phyloP scores from a whole-genome alignment of 805 yeast genomes.

The Ogataea ganodermae region DNA sequence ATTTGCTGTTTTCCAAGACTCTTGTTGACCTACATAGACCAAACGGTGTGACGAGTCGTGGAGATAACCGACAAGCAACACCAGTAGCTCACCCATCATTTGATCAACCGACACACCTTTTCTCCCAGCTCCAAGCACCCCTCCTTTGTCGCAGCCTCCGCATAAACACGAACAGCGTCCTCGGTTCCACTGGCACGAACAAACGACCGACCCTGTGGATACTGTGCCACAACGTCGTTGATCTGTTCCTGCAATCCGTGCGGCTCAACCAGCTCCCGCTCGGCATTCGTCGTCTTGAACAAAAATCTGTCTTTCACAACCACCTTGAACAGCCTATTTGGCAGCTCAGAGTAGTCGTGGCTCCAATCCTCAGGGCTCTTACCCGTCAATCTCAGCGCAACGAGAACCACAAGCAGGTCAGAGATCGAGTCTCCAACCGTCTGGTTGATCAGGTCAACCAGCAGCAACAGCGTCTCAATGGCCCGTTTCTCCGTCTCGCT shows the following conservation, averaged over 20 bases:
- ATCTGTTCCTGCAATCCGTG: constrained; percentile 73
- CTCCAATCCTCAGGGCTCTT: constrained; percentile 71
- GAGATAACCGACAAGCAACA: no score
- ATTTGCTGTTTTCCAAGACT: no score
- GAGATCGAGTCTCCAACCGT: constrained; percentile 98
- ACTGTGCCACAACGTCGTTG: constrained; percentile 61
- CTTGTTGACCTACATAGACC: no score
- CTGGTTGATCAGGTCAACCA: constrained; percentile 82
- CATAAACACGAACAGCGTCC: constrained; percentile 94
- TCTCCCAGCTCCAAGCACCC: constrained; percentile 50
- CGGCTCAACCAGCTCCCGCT: constrained; percentile 77
- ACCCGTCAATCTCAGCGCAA: constrained; percentile 52
- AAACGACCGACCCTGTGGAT: constrained; percentile 73
- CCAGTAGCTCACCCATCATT: no score
- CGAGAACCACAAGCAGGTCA: constrained; percentile 79
- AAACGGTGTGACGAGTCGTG: no score
- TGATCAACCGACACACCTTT: constrained; percentile 41
- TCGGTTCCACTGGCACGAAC: constrained; percentile 98
- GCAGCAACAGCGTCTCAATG: constrained; percentile 53
- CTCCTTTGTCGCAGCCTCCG: constrained; percentile 68
- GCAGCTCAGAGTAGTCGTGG: constrained; percentile 74
- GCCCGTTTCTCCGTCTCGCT: constrained; percentile 50
- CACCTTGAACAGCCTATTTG: constrained; percentile 80
- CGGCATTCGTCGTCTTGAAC: constrained; percentile 89
- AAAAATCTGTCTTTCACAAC: constrained; percentile 77